A percentile compares a stretch with the other conserved stretches of the same genome.
Conservation (phyloP, 495 filamentous ascomycete genomes). For the Talaromyces adpressus region DNA sequence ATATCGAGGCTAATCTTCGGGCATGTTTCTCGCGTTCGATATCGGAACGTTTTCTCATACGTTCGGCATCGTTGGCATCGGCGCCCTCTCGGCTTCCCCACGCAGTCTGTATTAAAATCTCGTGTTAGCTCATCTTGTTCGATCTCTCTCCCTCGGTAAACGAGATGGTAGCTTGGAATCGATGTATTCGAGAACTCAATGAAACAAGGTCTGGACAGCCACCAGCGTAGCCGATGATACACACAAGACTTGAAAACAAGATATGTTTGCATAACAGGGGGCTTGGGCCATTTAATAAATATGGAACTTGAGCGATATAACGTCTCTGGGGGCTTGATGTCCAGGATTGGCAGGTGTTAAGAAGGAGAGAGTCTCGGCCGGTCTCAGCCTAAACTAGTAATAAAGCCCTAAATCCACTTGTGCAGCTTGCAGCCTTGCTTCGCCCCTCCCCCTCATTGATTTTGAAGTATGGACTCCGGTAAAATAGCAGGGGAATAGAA, state of each 20-base stretch:
- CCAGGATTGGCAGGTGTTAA: neutral
- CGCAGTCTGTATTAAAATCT: conserved; percentile 34
- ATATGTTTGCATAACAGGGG: neutral
- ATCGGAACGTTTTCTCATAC: conserved; percentile 45
- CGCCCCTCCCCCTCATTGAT: neutral
- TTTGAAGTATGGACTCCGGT: neutral
- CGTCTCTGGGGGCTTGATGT: neutral
- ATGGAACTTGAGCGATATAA: neutral
- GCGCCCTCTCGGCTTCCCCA: conserved; percentile 55
- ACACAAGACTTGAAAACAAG: neutral
- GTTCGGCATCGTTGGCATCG: conserved; percentile 49
- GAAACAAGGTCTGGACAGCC: neutral
- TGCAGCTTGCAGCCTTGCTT: neutral
- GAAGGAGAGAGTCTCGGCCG: neutral
- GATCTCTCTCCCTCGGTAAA: neutral
- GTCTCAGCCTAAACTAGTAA: neutral
- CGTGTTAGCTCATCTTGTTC: neutral
- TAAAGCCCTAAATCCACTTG: conserved; percentile 7
- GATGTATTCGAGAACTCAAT: neutral
- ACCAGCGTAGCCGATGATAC: neutral
- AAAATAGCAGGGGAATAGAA: conserved; percentile 5
- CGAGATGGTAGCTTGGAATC: neutral
- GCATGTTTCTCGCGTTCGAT: conserved; percentile 28
- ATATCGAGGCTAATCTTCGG: neutral
- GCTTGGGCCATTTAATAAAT: neutral